Evolutionary conservation across 2,329 filamentous ascomycete genomes (phyloP), one percentile per base, ranked within the genome.

Genomic region (Arthrobotrys megalospora): DNA sequence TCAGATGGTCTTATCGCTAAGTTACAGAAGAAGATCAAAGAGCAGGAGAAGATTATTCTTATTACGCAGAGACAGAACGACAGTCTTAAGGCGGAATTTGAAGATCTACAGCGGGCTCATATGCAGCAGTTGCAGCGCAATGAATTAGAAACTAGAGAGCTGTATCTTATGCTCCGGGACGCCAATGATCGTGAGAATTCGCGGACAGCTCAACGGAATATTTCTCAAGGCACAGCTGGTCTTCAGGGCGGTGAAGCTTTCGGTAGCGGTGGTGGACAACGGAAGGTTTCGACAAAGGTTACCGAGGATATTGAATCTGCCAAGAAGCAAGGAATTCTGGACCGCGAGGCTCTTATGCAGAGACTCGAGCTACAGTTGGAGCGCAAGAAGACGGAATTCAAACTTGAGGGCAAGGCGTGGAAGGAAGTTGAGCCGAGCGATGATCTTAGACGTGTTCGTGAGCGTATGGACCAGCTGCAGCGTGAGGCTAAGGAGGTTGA

Each of bases 81-180:
- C 80, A 90, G 91, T 4, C 87, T 97, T 82, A 97, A 97, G 85
- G 92, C 93, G 8, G 96, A 99, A 83, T 87, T 98, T 78, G 92
- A 93, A 21, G 94, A 93, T 82, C 68, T 82, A 28, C 81, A 81
- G 38, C 79, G 80, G 8, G 80, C 81, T 3, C 81, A 82, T 73
- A 86, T 97, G 70, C 94, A 97, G 84, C 90, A 93, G 12, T 86
- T 97, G 80, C 96, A 98, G 85, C 90, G 96, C 65, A 97, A 97
- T 82, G 96, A 99, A 85, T 87, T 99, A 34, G 96, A 99, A 85
- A 98, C 95, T 1, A 89, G 96, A 86, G 96, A 99, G 85, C 86
- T 99, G 21, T 99, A 98, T 84, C 91, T 99, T 71, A 99, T 99
- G 96, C 91, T 99, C 80, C 91, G 95, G 79, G 96, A 99, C 85